These are phyloP conservation scores for Leucocoprinus birnbaumii DNA, from an alignment of 768 basidiomycete species.

Conservation along the genomic window DNA sequence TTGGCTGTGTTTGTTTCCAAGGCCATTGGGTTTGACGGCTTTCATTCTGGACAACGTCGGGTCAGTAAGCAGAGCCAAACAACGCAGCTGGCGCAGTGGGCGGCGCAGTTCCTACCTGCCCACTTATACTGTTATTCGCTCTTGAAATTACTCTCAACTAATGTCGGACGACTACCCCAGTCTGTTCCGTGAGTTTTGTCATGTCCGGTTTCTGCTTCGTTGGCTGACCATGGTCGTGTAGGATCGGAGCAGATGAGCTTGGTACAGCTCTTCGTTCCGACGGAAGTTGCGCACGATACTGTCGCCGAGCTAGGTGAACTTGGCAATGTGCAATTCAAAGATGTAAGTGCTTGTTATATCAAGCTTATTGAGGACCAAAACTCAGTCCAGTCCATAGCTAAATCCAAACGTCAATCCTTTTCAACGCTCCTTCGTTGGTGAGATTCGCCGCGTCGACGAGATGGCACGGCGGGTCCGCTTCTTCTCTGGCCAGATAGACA, in stretches of 20 bases:
- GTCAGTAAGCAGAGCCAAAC: slow-evolving; percentile 3
- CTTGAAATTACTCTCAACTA: background rate
- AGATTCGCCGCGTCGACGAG: slow-evolving; percentile 93
- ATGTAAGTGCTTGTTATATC: slow-evolving; percentile 50
- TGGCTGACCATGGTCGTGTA: slow-evolving; percentile 26
- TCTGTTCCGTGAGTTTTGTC: slow-evolving; percentile 67
- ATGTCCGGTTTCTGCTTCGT: background rate
- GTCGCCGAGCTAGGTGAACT: slow-evolving; percentile 94
- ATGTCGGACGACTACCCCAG: slow-evolving; percentile 85
- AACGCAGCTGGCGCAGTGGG: background rate
- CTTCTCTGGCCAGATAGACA: slow-evolving; percentile 81
- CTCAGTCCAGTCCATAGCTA: slow-evolving; percentile 48
- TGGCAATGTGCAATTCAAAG: slow-evolving; percentile 96
- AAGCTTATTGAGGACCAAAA: background rate
- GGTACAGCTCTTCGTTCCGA: slow-evolving; percentile 95
- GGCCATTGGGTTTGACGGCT: background rate
- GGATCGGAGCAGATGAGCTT: slow-evolving; percentile 98
- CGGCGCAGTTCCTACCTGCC: background rate
- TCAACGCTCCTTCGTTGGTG: slow-evolving; percentile 96
- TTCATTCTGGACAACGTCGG: background rate
- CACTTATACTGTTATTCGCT: background rate
- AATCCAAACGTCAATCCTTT: slow-evolving; percentile 96
- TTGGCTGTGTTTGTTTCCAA: background rate
- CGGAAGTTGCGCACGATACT: slow-evolving; percentile 96
- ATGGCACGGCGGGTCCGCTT: slow-evolving; percentile 94